Evolutionary conservation across 331 rosid species (phyloP), one percentile per base, ranked within the genome.

Genomic region (Cydonia oblonga): DNA sequence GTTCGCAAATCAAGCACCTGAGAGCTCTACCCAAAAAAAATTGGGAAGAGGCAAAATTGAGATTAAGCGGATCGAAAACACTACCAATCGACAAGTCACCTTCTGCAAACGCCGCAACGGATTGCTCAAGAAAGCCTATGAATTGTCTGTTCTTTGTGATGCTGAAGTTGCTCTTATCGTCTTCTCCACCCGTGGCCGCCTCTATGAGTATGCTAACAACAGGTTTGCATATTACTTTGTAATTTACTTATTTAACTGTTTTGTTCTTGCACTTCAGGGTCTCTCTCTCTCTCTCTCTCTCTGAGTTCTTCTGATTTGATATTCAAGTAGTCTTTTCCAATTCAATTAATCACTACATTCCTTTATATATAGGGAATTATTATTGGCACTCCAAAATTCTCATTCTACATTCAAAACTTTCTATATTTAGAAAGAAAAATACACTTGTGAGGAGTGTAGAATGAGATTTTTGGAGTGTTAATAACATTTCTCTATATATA

Each of bases 81-180:
- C 95, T 0, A 90, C 97, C 0, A 92, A 90, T 52, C 81, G 97
- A 52, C 97, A 92, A 78, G 97, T 92, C 23, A 92, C 97, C 20
- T 92, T 92, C 75, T 92, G 97, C 75, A 92, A 92, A 75, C 80
- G 97, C 9, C 86, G 97, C 67, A 92, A 92, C 63, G 97, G 97
- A 1, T 78, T 92, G 89, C 79, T 92, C 9, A 92, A 92, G 89
- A 92, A 92, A 80, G 97, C 97, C 9, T 92, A 92, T 66, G 97
- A 92, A 49, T 66, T 92, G 16, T 92, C 97, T 29, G 96, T 92
- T 33, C 69, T 92, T 7, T 92, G 97, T 77, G 97, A 92, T 80
- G 97, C 97, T 59, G 97, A 92, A 81, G 96, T 92, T 75, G 95
- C 97, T 68, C 46, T 40, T 40, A 40, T 40, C 5, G 46, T 40